phyloP scores from a whole-genome alignment of 352 stramenopile genomes.

The Poterioochromonas sp. region DNA sequence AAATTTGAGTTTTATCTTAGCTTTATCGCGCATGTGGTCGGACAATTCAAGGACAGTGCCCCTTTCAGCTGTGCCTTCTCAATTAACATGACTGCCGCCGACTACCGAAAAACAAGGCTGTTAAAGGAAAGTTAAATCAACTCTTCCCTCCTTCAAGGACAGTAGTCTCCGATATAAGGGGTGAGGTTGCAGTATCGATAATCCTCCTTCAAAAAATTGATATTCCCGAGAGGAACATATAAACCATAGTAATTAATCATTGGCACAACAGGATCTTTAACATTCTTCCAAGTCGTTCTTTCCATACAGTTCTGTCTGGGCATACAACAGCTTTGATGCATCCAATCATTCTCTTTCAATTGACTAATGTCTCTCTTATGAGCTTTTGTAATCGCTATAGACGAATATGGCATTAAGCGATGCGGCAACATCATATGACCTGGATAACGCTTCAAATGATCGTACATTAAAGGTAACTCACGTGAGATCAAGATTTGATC shows the following conservation, averaged over 20 bases:
- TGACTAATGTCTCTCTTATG: neutral
- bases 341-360: neutral
- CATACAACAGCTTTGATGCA: constrained; percentile 22
- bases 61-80: too few relatives aligned
- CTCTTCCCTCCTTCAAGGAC: too few relatives aligned
- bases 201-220: constrained; percentile 8
- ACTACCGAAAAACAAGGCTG: too few relatives aligned
- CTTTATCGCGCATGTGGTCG: too few relatives aligned
- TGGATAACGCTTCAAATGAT: constrained; percentile 17
- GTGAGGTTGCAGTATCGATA: neutral
- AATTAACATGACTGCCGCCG: too few relatives aligned
- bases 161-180: neutral
- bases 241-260: constrained; percentile 12
- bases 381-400: neutral
- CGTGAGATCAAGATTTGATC: constrained; percentile 22
- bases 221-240: constrained; percentile 26
- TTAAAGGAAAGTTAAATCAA: too few relatives aligned
- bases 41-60: too few relatives aligned
- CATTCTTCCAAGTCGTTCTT: constrained; percentile 2
- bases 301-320: constrained; percentile 23
- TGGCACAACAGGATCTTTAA: neutral
- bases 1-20: too few relatives aligned
- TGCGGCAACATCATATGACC: constrained; percentile 26
- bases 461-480: constrained; percentile 6
- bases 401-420: constrained; percentile 26